phyloP scores from a whole-genome alignment of 306 rosid species.

The Styphnolobium japonicum region DNA sequence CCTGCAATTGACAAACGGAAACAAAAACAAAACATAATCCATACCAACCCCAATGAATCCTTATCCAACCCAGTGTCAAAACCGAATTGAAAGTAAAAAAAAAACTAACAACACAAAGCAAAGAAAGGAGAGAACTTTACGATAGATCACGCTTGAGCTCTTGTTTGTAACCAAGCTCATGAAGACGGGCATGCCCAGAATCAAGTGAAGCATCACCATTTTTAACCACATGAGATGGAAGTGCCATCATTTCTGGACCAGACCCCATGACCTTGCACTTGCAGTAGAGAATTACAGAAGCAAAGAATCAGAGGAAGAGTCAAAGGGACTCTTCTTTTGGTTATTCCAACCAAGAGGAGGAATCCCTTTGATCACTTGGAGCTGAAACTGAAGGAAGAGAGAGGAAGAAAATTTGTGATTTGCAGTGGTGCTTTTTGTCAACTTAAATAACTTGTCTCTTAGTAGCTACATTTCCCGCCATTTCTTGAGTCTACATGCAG shows the following conservation, averaged over 20 bases:
- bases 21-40: background rate
- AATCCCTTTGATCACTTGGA: constrained; percentile 7
- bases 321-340: background rate
- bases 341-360: background rate
- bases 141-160: constrained; percentile 99
- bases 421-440: background rate
- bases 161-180: constrained; percentile 93
- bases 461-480: no score
- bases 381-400: background rate
- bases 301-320: no score
- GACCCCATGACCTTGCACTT: constrained; percentile 22
- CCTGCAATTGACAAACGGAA: constrained; percentile 44
- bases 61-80: no score
- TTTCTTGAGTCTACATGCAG: no score
- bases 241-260: no score
- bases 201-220: constrained; percentile 46
- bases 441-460: no score
- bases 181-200: constrained; percentile 87
- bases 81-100: background rate
- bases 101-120: background rate
- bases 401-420: background rate
- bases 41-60: background rate
- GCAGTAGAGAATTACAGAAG: background rate
- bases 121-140: constrained; percentile 34
- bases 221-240: background rate